Evolutionary conservation across 176 grass and related monocot genomes (phyloP).

Genomic region (Poa annua): DNA sequence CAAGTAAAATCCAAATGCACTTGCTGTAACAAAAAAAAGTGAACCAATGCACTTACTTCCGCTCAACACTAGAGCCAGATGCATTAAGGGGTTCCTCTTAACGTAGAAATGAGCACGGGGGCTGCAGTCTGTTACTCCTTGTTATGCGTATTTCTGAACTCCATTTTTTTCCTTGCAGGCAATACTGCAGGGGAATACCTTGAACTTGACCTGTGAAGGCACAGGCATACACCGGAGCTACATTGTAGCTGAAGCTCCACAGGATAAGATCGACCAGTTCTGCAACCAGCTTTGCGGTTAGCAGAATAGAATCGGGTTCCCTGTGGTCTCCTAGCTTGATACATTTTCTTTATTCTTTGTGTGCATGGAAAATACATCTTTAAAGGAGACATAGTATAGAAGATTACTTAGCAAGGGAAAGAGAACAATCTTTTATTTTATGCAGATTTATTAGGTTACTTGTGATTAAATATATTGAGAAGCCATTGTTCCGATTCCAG

Average conservation of each 20-base stretch:
- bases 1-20: not conserved
- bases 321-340: slow-evolving; percentile 29
- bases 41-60: not conserved
- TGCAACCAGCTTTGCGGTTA: slow-evolving; percentile 70
- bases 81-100: not conserved
- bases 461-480: slow-evolving; percentile 9
- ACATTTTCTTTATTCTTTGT: slow-evolving; percentile 40
- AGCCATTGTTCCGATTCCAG: not conserved
- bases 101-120: too few species aligned
- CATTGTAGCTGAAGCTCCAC: slow-evolving; percentile 41
- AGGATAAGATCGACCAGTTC: slow-evolving; percentile 51
- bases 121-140: too few species aligned
- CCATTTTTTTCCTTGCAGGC: slow-evolving; percentile 43
- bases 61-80: not conserved
- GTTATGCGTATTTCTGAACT: not conserved
- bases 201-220: slow-evolving; percentile 54
- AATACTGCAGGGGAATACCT: slow-evolving; percentile 35
- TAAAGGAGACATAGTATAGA: not conserved
- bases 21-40: not conserved
- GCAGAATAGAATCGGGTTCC: slow-evolving; percentile 27
- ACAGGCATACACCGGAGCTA: slow-evolving; percentile 47
- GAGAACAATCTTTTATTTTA: not conserved
- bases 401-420: not conserved
- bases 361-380: slow-evolving; percentile 39
- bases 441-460: not conserved